Evolutionary conservation across 495 filamentous ascomycete species (phyloP), one percentile per base, ranked within the genome.

Genomic region (Diplogelasinospora grovesii): DNA sequence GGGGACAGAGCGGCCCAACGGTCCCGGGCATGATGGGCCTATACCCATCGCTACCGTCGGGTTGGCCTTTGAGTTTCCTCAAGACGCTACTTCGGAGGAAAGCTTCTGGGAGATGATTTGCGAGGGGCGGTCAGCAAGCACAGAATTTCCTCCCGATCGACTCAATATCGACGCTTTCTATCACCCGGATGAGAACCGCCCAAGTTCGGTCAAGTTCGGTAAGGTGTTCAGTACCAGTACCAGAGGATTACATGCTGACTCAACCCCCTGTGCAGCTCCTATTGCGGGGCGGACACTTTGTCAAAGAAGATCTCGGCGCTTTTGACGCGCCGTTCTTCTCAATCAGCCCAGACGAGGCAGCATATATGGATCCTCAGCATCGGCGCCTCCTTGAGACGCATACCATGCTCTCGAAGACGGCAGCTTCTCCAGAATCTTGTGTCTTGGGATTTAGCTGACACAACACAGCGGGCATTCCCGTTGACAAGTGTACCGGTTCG

Each of bases 341-440:
- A 5, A 70, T 81, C 22, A 73, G 66, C 3, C 57, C 69, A 5
- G 55, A 61, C 4, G 76, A 79, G 30, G 81, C 86, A 23, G 79
- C 83, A 3, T 34, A 18, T 8, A 48, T 48, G 47, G 86, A 89
- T 54, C 86, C 86, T 3, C 83, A 84, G 49, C 85, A 88, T 49
- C 76, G 86, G 15, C 60, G 87, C 30, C 78, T 81, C 0, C 66
- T 92, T 5, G 74, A 83, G 25, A 85, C 32, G 82, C 82, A 0
- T 90, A 87, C 49, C 83, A 87, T 43, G 86, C 85, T 1, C 67
- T 92, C 3, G 86, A 92, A 53, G 84, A 82, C 69, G 38, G n/a
- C n/a, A n/a, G n/a, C n/a, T n/a, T n/a, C n/a, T n/a, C n/a, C n/a
- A n/a, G n/a, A n/a, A n/a, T n/a, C n/a, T n/a, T n/a, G n/a, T n/a